Conservation (phyloP, 2,329 filamentous ascomycete genomes). For the Cercospora sojina region DNA sequence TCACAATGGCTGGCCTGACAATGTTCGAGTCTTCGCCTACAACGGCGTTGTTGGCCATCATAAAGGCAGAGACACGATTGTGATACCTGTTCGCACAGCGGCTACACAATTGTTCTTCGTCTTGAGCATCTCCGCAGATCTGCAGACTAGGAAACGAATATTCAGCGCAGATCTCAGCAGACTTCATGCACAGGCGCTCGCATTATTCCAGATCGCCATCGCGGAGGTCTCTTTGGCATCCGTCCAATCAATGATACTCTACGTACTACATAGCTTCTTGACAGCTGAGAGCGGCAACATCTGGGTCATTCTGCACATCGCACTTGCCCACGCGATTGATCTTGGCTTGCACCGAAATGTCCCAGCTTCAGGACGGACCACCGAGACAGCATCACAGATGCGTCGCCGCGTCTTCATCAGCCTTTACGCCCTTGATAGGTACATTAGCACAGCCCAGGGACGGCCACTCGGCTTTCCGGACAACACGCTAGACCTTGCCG, state of each 20-base stretch:
- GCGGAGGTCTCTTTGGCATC: conserved; percentile 4
- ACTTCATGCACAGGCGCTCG: not conserved
- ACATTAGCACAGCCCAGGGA: conserved; percentile 10
- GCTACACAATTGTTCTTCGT: conserved; percentile 10
- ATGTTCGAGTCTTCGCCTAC: not conserved
- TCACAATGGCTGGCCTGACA: conserved; percentile 1
- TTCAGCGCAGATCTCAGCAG: not conserved
- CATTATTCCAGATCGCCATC: not conserved
- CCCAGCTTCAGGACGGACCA: not conserved
- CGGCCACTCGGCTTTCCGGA: conserved; percentile 16
- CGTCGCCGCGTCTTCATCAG: conserved; percentile 5
- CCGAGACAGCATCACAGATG: not conserved
- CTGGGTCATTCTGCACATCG: conserved; percentile 9
- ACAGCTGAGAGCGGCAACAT: not conserved
- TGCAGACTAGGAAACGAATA: not conserved
- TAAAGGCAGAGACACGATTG: not conserved
- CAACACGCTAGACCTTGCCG: conserved; percentile 9
- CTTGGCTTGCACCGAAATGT: conserved; percentile 5
- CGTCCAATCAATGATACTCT: conserved; percentile 5
- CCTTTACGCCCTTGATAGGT: conserved; percentile 10
- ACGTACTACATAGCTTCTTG: conserved; percentile 6
- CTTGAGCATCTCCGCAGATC: not conserved
- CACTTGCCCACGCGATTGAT: conserved; percentile 9
- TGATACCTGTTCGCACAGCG: not conserved
- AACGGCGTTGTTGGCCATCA: not conserved